A percentile compares a stretch with the other conserved stretches of the same genome.
phyloP scores from a whole-genome alignment of 768 basidiomycete species.

The Collybia nuda region DNA sequence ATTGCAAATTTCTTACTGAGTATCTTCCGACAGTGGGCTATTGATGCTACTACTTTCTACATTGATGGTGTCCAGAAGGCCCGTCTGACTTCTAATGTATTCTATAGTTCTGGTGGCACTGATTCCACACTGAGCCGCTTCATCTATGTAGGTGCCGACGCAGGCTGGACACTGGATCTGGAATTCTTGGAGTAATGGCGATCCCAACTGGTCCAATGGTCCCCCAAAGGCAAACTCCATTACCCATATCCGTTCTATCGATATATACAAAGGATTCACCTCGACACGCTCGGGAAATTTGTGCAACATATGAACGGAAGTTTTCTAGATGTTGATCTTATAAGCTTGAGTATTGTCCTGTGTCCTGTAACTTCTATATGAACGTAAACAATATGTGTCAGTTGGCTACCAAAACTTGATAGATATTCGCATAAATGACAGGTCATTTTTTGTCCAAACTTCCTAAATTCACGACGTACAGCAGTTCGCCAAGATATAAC shows the following conservation, averaged over 20 bases:
- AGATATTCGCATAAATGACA: too few species aligned
- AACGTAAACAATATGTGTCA: too few species aligned
- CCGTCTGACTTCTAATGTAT: conserved; percentile 27
- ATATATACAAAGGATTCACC: conserved; percentile 31
- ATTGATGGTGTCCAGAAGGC: conserved; percentile 31
- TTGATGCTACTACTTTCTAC: conserved; percentile 29
- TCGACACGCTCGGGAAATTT: conserved; percentile 20
- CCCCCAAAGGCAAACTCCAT: conserved; percentile 32
- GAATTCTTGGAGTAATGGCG: conserved; percentile 36
- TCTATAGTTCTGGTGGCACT: background rate
- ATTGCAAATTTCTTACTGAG: background rate
- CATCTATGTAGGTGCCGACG: conserved; percentile 24
- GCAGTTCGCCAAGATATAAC: too few species aligned
- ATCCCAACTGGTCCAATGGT: conserved; percentile 32
- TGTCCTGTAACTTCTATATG: background rate
- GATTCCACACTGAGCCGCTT: background rate
- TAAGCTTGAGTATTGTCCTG: background rate
- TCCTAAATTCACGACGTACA: too few species aligned
- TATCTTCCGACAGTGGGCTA: conserved; percentile 23
- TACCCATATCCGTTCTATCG: conserved; percentile 33
- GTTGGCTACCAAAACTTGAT: background rate
- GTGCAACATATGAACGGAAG: conserved; percentile 15
- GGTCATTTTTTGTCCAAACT: too few species aligned
- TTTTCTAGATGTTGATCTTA: background rate
- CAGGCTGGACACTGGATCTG: conserved; percentile 29